phyloP scores from a whole-genome alignment of 805 yeast genomes.

The Suhomyces kilbournensis region DNA sequence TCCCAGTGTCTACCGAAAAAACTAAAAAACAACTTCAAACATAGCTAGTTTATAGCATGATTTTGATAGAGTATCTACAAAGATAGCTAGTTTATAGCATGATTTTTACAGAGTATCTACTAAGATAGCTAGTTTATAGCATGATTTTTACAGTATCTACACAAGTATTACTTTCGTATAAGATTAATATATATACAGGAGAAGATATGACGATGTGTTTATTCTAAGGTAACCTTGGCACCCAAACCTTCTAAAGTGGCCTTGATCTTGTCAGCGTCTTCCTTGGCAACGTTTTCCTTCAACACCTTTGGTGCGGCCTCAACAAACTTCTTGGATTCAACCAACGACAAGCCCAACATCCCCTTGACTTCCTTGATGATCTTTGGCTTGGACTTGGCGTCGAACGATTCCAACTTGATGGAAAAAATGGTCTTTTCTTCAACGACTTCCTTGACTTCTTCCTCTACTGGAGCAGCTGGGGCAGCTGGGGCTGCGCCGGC shows the following conservation, averaged over 20 bases:
- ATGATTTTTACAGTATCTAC: no score
- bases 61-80: no score
- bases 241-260: conserved; percentile 90
- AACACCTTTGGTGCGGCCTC: conserved; percentile 95
- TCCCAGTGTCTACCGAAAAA: background rate
- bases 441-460: conserved; percentile 67
- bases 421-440: conserved; percentile 94
- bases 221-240: conserved; percentile 89
- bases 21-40: no score
- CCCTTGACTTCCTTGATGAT: conserved; percentile 95
- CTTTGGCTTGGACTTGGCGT: conserved; percentile 94
- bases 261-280: conserved; percentile 96
- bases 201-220: conserved; percentile 15
- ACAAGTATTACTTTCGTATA: background rate
- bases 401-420: conserved; percentile 89
- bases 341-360: conserved; percentile 85
- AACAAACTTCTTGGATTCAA: conserved; percentile 96
- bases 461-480: conserved; percentile 70
- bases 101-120: no score
- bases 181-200: conserved; percentile 7
- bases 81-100: no score
- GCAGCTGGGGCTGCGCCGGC: conserved; percentile 55
- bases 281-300: conserved; percentile 95
- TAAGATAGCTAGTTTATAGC: no score
- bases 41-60: no score